phyloP scores from a whole-genome alignment of 2,329 filamentous ascomycete genomes.

The Cordyceps farinosa region DNA sequence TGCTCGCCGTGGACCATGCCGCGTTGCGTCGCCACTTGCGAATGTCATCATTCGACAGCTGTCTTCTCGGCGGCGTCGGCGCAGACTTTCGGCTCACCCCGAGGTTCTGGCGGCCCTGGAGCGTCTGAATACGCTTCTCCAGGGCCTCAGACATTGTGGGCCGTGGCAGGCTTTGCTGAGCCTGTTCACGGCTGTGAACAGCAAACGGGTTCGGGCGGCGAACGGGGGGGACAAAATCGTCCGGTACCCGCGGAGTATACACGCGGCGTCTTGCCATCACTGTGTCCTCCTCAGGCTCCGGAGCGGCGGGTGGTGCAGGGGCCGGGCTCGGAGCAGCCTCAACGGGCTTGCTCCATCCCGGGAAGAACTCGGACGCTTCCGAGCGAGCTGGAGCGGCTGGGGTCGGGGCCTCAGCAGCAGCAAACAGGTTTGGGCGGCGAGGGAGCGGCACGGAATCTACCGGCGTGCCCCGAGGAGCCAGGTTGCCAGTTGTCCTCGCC shows the following conservation, averaged over 20 bases:
- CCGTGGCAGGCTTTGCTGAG: slow-evolving; percentile 35
- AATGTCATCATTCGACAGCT: slow-evolving; percentile 41
- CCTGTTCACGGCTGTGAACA: background rate
- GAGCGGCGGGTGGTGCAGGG: slow-evolving; percentile 5
- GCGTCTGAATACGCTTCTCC: too few relatives aligned
- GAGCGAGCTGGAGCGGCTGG: too few relatives aligned
- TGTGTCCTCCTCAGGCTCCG: background rate
- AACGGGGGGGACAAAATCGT: background rate
- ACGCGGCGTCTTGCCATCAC: slow-evolving; percentile 36
- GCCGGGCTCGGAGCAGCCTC: slow-evolving; percentile 16
- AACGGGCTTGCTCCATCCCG: slow-evolving; percentile 21
- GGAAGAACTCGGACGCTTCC: too few relatives aligned
- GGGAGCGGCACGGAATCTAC: too few relatives aligned
- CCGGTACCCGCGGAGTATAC: slow-evolving; percentile 30
- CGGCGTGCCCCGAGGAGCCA: too few relatives aligned
- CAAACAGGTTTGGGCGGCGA: too few relatives aligned
- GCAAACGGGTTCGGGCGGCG: background rate
- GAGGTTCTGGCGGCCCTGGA: too few relatives aligned
- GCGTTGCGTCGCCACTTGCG: slow-evolving; percentile 40
- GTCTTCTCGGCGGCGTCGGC: slow-evolving; percentile 39
- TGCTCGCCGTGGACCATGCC: slow-evolving; percentile 31
- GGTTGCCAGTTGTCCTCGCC: too few relatives aligned
- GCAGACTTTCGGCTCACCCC: slow-evolving; percentile 15
- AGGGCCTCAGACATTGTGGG: too few relatives aligned
- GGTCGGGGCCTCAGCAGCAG: too few relatives aligned